phyloP scores from a whole-genome alignment of 495 filamentous ascomycete species.

The Aspergillus cavernicola region DNA sequence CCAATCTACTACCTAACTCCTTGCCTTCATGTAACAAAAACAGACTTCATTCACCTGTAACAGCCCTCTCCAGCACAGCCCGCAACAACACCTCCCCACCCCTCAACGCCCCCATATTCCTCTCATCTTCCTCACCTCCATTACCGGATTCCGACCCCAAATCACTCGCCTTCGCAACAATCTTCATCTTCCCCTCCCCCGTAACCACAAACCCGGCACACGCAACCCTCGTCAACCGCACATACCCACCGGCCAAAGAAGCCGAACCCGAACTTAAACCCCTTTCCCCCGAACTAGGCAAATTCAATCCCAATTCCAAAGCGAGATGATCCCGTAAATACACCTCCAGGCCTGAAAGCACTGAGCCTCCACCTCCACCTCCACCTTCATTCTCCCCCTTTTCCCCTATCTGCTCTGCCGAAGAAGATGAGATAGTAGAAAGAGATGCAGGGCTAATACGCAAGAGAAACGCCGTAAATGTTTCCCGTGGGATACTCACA shows the following conservation, averaged over 20 bases:
- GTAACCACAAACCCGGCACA: constrained; percentile 54
- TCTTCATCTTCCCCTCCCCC: constrained; percentile 50
- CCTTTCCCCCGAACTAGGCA: not conserved
- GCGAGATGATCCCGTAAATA: constrained; percentile 49
- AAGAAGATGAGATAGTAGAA: not conserved
- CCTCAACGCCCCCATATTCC: not conserved
- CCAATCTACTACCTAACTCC: not conserved
- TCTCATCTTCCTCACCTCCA: constrained; percentile 16
- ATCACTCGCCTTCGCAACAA: constrained; percentile 27
- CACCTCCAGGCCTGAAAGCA: constrained; percentile 37
- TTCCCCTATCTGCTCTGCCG: not conserved
- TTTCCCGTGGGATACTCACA: constrained; percentile 38
- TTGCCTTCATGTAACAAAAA: not conserved
- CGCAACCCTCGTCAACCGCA: constrained; percentile 47
- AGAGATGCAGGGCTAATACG: too few species aligned
- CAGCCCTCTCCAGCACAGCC: constrained; percentile 28
- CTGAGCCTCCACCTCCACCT: constrained; percentile 14
- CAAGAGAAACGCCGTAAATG: too few species aligned
- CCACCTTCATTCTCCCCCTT: not conserved
- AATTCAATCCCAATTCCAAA: constrained; percentile 39
- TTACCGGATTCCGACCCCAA: constrained; percentile 10
- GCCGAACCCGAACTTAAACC: constrained; percentile 13
- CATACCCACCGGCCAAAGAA: constrained; percentile 25
- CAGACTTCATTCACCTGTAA: not conserved
- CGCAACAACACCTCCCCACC: constrained; percentile 49